Evolutionary conservation across 495 filamentous ascomycete genomes (phyloP), one percentile per base, ranked within the genome.

Genomic region (Emericellopsis terricola): DNA sequence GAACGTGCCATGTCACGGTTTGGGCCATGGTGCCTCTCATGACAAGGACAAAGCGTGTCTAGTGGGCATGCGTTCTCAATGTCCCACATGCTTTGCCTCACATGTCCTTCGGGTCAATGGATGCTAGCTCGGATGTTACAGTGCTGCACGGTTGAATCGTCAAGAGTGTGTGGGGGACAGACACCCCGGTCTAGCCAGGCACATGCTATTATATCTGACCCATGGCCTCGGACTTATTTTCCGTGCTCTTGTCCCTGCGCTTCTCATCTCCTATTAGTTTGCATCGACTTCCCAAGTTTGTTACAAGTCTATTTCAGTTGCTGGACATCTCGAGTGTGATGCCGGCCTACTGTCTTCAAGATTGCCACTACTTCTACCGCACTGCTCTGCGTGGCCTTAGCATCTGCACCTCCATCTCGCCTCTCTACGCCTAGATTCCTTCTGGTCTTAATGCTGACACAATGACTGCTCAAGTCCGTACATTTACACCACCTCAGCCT

Each of bases 361-460:
- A 91, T 52, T 91, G 80, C 49, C 82, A 89, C 51, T 89, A 87
- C 55, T 91, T 91, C 65, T 85, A 81, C 64, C 78, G 79, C 64
- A 86, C 72, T 47, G 77, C 81, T 43, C 57, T 89, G 54, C 79
- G 76, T 62, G 71, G 84, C 52, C 61, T 87, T 26, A 85, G 78
- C 40, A 76, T 91, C 37, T 63, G 71, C 51, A 86, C 78, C 38
- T 65, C 57, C 44, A 71, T 89, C 46, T 79, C 78, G 38, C 73
- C 76, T 45, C 62, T 76, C 34, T 80, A 81, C 62, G 65, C 67
- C 49, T 82, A 59, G 76, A 40, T 46, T 16, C 26, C 31, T 15
- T 21, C 15, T 27, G 14, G 38, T 36, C 27, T n/a, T n/a, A n/a
- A n/a, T 42, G 42, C 57, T 63, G 49, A 64, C 53, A 57, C 34